Percentiles rank a stretch among this genome's conserved stretches.
Conservation (phyloP, 1,284 basidiomycete species). For the Gastroboletus turbinatus region DNA sequence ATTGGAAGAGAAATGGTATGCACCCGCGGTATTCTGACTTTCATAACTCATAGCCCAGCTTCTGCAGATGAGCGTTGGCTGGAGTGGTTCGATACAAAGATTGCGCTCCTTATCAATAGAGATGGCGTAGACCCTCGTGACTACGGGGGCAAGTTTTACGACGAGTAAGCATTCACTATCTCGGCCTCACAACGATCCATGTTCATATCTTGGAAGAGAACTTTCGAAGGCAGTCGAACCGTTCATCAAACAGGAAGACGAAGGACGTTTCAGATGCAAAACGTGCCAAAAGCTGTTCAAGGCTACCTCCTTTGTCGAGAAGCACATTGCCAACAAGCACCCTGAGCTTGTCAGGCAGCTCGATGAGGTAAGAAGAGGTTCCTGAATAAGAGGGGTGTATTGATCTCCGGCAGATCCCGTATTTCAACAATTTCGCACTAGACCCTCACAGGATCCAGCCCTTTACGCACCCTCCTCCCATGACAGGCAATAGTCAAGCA, state of each 20-base stretch:
- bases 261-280: constrained; percentile 93
- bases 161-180: constrained; percentile 64
- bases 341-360: constrained; percentile 73
- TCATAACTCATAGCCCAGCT: constrained; percentile 14
- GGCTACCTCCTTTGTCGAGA: constrained; percentile 92
- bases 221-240: constrained; percentile 74
- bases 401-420: constrained; percentile 60
- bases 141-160: constrained; percentile 85
- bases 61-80: constrained; percentile 82
- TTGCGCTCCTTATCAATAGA: constrained; percentile 73
- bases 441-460: constrained; percentile 92
- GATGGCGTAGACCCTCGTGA: constrained; percentile 79
- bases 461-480: constrained; percentile 71
- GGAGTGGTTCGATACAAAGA: constrained; percentile 82
- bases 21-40: constrained; percentile 9
- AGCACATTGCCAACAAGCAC: constrained; percentile 91
- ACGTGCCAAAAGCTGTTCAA: constrained; percentile 95
- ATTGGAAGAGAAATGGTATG: constrained; percentile 72
- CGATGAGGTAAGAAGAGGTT: constrained; percentile 59
- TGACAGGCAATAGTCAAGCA: constrained; percentile 60
- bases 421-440: constrained; percentile 91
- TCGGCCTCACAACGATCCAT: constrained; percentile 6
- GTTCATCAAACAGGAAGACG: constrained; percentile 89
- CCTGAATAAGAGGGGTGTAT: constrained; percentile 12
- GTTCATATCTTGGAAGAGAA: constrained; percentile 53